Percentiles rank a stretch among this genome's conserved stretches.
These are phyloP conservation scores for Venturia carpophila DNA, from an alignment of 2,329 filamentous ascomycete species.

Conservation along the genomic window DNA sequence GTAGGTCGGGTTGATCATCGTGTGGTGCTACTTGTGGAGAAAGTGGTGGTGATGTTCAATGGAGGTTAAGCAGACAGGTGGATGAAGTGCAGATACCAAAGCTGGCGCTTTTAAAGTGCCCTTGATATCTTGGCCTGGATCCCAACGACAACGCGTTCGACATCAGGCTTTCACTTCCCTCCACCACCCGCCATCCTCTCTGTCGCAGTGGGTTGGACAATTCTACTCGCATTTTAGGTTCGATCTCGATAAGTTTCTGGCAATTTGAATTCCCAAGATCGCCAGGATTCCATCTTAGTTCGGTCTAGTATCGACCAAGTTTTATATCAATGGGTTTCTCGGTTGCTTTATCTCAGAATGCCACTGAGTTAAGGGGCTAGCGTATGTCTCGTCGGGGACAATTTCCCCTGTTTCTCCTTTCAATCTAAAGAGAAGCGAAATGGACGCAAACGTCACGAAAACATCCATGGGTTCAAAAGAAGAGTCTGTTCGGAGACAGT, in stretches of 20 bases:
- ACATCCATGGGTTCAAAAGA: neutral
- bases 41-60: neutral
- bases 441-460: neutral
- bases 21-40: slow-evolving; percentile 22
- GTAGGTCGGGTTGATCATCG: slow-evolving; percentile 80
- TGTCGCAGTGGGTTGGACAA: no score
- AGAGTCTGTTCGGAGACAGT: neutral
- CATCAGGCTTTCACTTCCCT: neutral
- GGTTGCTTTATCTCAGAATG: neutral
- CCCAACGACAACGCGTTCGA: neutral
- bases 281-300: neutral
- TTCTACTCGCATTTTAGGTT: neutral
- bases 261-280: neutral
- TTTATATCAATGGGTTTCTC: neutral
- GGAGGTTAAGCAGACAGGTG: neutral
- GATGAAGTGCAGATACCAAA: neutral
- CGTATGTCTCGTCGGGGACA: neutral
- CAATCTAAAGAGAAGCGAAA: neutral
- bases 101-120: neutral
- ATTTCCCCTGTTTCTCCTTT: neutral
- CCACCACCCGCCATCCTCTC: neutral
- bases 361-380: neutral
- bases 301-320: neutral
- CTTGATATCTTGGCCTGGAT: neutral
- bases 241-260: neutral